phyloP scores from a whole-genome alignment of 2,329 filamentous ascomycete species.

The Nannizzia gypsea region DNA sequence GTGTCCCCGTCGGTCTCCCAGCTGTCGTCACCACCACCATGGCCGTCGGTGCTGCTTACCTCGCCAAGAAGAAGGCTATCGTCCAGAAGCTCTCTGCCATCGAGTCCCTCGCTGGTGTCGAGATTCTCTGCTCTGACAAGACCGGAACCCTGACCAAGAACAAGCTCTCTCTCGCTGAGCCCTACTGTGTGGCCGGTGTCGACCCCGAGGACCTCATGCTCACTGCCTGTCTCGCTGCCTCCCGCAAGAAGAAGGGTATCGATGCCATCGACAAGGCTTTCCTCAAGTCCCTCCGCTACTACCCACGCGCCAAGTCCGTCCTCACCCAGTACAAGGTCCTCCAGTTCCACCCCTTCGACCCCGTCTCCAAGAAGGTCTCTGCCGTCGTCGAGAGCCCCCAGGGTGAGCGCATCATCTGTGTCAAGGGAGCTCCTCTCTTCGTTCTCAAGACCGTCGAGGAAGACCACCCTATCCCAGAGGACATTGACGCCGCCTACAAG shows the following conservation, averaged over 20 bases:
- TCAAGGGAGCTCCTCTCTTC: constrained; percentile 83
- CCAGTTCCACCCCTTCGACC: constrained; percentile 80
- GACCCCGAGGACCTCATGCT: constrained; percentile 83
- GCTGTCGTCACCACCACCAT: constrained; percentile 90
- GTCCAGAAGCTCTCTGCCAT: constrained; percentile 88
- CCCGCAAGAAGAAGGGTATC: constrained; percentile 90
- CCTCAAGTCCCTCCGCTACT: constrained; percentile 70
- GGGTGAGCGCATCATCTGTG: constrained; percentile 74
- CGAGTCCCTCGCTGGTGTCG: constrained; percentile 81
- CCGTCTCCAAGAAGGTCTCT: constrained; percentile 84
- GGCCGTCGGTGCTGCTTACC: constrained; percentile 83
- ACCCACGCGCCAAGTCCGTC: constrained; percentile 68
- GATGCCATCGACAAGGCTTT: constrained; percentile 93
- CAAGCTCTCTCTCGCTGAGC: constrained; percentile 77
- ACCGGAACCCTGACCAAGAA: constrained; percentile 90
- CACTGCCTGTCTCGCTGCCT: constrained; percentile 78
- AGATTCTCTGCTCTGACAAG: constrained; percentile 92
- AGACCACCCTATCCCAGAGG: constrained; percentile 65
- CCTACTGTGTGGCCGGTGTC: constrained; percentile 70
- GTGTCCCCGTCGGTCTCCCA: constrained; percentile 85
- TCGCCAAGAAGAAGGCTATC: constrained; percentile 85
- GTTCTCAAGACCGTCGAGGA: constrained; percentile 80
- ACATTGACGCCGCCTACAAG: constrained; percentile 74
- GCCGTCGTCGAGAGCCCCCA: constrained; percentile 72
- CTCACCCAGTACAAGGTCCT: constrained; percentile 75